Percentiles rank a stretch among this genome's conserved stretches.
phyloP scores from a whole-genome alignment of 148 eudicot species.

The Amaranthus palmeri region DNA sequence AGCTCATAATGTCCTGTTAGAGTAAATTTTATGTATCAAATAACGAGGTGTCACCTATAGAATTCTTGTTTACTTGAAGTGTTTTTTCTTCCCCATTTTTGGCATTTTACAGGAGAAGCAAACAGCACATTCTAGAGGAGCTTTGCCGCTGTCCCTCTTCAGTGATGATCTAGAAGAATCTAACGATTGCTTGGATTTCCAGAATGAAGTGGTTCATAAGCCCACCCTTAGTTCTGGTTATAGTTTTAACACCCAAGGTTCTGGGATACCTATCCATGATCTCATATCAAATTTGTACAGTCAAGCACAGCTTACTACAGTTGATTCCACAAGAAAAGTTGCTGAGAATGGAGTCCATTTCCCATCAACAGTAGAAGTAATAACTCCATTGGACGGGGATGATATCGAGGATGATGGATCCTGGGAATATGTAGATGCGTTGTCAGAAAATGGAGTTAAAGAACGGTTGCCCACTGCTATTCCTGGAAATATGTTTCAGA shows the following conservation, averaged over 20 bases:
- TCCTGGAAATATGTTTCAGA: slow-evolving; percentile 20
- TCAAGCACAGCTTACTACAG: slow-evolving; percentile 41
- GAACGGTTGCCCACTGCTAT: slow-evolving; percentile 21
- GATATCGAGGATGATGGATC: slow-evolving; percentile 48
- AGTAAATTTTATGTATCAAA: neutral
- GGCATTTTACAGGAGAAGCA: slow-evolving; percentile 41
- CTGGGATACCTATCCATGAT: slow-evolving; percentile 53
- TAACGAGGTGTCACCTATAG: neutral
- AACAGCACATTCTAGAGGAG: slow-evolving; percentile 32
- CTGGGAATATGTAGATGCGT: slow-evolving; percentile 65
- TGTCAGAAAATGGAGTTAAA: slow-evolving; percentile 19
- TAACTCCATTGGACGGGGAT: slow-evolving; percentile 28
- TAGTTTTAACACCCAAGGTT: slow-evolving; percentile 29
- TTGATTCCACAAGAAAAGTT: slow-evolving; percentile 20
- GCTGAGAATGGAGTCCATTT: slow-evolving; percentile 31
- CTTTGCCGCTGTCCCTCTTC: slow-evolving; percentile 63
- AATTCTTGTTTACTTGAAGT: neutral
- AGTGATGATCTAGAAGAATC: slow-evolving; percentile 49
- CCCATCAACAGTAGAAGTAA: slow-evolving; percentile 25
- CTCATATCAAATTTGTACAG: slow-evolving; percentile 61
- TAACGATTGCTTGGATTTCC: slow-evolving; percentile 32
- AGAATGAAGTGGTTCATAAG: slow-evolving; percentile 30
- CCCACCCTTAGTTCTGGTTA: slow-evolving; percentile 30
- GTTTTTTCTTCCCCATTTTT: neutral
- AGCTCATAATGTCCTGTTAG: slow-evolving; percentile 1